These are phyloP conservation scores for Hibiscus syriacus DNA, from an alignment of 345 rosid genomes.

Conservation along the genomic window DNA sequence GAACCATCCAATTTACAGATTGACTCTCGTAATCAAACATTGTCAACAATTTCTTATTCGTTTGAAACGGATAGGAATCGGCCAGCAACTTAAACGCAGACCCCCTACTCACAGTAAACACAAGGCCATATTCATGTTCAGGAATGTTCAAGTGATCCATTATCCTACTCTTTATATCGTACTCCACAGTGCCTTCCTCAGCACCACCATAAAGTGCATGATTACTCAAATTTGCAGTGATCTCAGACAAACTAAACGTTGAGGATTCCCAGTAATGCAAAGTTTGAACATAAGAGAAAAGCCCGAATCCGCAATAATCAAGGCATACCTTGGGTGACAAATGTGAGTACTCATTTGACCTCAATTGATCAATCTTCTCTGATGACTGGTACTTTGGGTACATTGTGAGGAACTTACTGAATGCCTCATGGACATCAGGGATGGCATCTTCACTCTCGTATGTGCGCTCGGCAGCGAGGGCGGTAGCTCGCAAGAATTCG, in stretches of 20 bases:
- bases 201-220: conserved; percentile 94
- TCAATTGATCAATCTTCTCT: conserved; percentile 75
- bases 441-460: conserved; percentile 68
- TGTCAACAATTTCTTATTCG: conserved; percentile 84
- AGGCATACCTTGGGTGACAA: conserved; percentile 93
- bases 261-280: conserved; percentile 96
- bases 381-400: conserved; percentile 82
- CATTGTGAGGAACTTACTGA: conserved; percentile 68
- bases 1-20: conserved; percentile 97
- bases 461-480: conserved; percentile 70
- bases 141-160: conserved; percentile 98
- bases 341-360: conserved; percentile 72
- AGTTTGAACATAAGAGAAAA: conserved; percentile 85
- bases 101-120: conserved; percentile 99
- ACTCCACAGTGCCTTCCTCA: conserved; percentile 79
- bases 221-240: conserved; percentile 90
- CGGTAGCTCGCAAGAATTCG: conserved; percentile 83
- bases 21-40: conserved; percentile 99
- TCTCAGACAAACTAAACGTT: conserved; percentile 91
- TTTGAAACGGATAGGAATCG: conserved; percentile 91
- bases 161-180: conserved; percentile 82
- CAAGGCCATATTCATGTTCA: conserved; percentile 95
- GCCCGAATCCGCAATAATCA: conserved; percentile 94
- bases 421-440: conserved; percentile 56
- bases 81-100: conserved; percentile 93